Evolutionary conservation across 805 yeast genomes (phyloP).

Genomic region (Komagataella kurtzmanii): DNA sequence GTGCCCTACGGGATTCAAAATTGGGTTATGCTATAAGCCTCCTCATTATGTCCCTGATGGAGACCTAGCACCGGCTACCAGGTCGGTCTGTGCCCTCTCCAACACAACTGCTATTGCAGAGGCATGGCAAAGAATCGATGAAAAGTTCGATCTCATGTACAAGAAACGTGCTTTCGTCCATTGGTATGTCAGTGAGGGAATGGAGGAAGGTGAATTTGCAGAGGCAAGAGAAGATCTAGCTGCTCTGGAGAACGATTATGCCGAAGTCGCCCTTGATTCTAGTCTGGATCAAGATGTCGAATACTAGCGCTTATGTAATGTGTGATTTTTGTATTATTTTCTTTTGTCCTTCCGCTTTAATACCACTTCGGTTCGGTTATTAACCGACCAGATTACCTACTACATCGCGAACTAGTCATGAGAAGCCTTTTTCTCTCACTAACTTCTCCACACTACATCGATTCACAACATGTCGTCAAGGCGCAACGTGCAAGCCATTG

Average conservation of each 20-base stretch:
- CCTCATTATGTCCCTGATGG: conserved; percentile 76
- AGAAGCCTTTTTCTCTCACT: neutral
- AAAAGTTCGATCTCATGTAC: conserved; percentile 89
- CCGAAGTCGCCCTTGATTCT: conserved; percentile 24
- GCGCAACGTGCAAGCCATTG: neutral
- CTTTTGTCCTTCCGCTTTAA: too few relatives aligned
- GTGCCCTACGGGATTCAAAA: conserved; percentile 95
- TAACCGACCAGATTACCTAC: neutral
- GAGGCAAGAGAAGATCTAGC: conserved; percentile 94
- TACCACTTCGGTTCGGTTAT: neutral
- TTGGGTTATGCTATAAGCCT: conserved; percentile 89
- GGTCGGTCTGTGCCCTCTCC: conserved; percentile 89
- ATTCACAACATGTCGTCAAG: neutral
- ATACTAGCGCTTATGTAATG: neutral
- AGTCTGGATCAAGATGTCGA: neutral
- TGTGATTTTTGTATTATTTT: neutral
- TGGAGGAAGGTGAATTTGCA: conserved; percentile 94
- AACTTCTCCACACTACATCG: neutral
- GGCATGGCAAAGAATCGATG: conserved; percentile 89
- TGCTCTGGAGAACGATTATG: conserved; percentile 83
- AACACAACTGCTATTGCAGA: conserved; percentile 92
- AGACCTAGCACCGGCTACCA: conserved; percentile 69
- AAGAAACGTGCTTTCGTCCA: conserved; percentile 91
- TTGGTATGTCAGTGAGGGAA: conserved; percentile 96
- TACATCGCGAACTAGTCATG: neutral